phyloP scores from a whole-genome alignment of 495 filamentous ascomycete genomes.

The Trichoderma virens region DNA sequence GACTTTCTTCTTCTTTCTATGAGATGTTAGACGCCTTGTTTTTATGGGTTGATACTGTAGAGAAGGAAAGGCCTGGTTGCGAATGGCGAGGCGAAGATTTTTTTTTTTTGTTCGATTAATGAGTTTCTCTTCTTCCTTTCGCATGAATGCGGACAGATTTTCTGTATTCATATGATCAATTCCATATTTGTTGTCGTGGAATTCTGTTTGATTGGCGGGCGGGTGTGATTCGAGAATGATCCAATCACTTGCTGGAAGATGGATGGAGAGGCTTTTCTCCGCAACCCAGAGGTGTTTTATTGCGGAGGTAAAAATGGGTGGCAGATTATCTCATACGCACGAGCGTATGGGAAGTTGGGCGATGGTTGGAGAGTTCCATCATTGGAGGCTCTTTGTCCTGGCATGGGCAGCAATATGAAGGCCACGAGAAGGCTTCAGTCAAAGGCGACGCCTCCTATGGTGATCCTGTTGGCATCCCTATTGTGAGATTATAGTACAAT shows the following conservation, averaged over 20 bases:
- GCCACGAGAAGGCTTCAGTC: neutral
- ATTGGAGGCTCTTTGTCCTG: neutral
- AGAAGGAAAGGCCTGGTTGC: neutral
- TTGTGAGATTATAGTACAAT: conserved; percentile 4
- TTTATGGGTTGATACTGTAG: neutral
- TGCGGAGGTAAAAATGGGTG: neutral
- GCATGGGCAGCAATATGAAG: neutral
- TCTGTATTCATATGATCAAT: neutral
- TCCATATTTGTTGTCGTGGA: neutral
- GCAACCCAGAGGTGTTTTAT: neutral
- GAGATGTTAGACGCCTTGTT: conserved; percentile 2
- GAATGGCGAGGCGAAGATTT: neutral
- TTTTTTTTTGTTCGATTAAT: conserved; percentile 6
- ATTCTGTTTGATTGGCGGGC: neutral
- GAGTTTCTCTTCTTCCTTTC: neutral
- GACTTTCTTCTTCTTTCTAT: neutral
- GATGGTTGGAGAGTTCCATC: too few species aligned
- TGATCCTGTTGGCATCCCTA: neutral
- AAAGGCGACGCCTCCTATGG: neutral
- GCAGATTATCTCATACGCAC: too few species aligned
- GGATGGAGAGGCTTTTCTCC: neutral
- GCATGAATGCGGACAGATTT: neutral
- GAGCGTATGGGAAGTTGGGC: too few species aligned
- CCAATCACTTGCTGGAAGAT: neutral
- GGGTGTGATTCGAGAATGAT: neutral